These are phyloP conservation scores for Cladophialophora immunda DNA, from an alignment of 2,329 filamentous ascomycete species.

Conservation along the genomic window DNA sequence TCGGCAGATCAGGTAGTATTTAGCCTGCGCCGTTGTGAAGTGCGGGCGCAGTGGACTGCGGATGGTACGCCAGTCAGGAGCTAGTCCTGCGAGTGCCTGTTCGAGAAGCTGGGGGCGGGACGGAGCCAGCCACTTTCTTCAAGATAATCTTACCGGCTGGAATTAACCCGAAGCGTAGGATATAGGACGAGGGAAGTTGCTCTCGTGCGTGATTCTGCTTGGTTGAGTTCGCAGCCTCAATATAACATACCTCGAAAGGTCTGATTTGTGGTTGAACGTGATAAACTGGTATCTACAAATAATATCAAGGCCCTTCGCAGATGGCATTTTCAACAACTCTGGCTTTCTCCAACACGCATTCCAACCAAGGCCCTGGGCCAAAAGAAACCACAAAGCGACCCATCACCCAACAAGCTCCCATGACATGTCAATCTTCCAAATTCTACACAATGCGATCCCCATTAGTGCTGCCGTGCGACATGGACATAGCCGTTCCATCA, in stretches of 20 bases:
- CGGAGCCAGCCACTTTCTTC: background rate
- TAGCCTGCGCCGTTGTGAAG: conserved; percentile 23
- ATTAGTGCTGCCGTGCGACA: conserved; percentile 5
- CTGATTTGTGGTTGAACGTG: conserved; percentile 15
- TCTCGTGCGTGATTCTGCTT: background rate
- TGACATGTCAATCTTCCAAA: background rate
- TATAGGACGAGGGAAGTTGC: too few species aligned
- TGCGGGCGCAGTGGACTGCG: conserved; percentile 17
- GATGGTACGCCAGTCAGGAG: conserved; percentile 21
- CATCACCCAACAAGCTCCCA: conserved; percentile 11
- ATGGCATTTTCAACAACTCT: conserved; percentile 12
- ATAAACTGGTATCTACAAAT: conserved; percentile 33
- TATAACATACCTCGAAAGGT: background rate
- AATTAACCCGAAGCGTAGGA: conserved; percentile 12
- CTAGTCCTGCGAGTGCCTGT: conserved; percentile 3
- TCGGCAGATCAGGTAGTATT: conserved; percentile 29
- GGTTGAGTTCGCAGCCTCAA: background rate
- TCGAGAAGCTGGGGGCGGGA: conserved; percentile 17
- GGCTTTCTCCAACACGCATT: conserved; percentile 26
- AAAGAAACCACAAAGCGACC: background rate
- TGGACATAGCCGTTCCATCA: conserved; percentile 9
- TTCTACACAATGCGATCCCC: conserved; percentile 8
- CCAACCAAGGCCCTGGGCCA: conserved; percentile 3
- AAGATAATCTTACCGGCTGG: background rate
- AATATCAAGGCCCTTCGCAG: conserved; percentile 10